A percentile compares a stretch with the other conserved stretches of the same genome.
Conservation (phyloP, 306 rosid genomes). For the Clitoria ternatea region DNA sequence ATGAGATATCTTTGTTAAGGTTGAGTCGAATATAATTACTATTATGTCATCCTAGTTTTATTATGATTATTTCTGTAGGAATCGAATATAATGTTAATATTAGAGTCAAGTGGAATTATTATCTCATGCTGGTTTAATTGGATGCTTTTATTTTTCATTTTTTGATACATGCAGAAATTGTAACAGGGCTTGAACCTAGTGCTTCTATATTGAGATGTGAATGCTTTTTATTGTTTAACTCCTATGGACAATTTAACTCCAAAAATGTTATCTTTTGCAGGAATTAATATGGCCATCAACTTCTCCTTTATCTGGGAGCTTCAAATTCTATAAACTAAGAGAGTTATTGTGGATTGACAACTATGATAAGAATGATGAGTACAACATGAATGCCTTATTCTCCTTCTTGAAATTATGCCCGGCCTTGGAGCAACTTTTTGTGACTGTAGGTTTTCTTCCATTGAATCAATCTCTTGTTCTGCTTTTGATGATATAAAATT, state of each 20-base stretch:
- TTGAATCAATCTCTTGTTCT: not conserved
- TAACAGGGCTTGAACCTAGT: not conserved
- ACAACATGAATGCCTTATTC: conserved; percentile 39
- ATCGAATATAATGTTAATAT: too few species aligned
- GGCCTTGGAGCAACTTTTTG: conserved; percentile 48
- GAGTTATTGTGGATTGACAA: conserved; percentile 73
- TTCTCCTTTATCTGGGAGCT: conserved; percentile 37
- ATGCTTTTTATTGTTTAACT: too few species aligned
- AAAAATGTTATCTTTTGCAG: conserved; percentile 31
- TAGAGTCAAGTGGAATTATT: too few species aligned
- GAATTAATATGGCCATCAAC: conserved; percentile 69
- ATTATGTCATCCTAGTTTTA: too few species aligned
- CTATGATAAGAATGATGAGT: conserved; percentile 34
- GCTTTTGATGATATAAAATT: not conserved
- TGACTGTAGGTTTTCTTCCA: conserved; percentile 37
- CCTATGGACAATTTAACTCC: not conserved
- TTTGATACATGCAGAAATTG: not conserved
- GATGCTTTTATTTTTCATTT: not conserved
- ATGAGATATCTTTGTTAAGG: too few species aligned
- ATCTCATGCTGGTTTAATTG: not conserved
- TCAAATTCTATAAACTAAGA: conserved; percentile 59
- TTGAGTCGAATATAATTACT: too few species aligned
- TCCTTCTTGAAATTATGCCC: conserved; percentile 63
- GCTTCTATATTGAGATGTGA: too few species aligned
- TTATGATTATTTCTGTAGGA: too few species aligned